Evolutionary conservation across 768 basidiomycete genomes (phyloP), one percentile per base, ranked within the genome.

Genomic region (Russula vinacea): DNA sequence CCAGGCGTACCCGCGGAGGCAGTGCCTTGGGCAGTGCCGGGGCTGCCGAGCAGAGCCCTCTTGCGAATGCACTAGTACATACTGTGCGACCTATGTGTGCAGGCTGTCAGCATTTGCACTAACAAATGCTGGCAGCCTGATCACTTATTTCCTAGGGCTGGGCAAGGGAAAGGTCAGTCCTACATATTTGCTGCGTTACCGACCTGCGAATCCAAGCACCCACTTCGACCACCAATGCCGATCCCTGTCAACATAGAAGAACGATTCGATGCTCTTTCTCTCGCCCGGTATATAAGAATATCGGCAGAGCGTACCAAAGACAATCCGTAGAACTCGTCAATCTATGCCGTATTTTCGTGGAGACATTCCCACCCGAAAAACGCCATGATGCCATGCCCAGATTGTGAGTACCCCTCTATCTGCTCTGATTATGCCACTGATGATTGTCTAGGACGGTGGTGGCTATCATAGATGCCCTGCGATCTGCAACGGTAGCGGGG

Each of bases 281-380:
- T 66, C 24, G 29, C 45, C 6, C 58, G n/a, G 45, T 50, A 60
- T 7, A 59, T 47, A 64, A 47, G 58, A 64, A 59, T 19, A 40
- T 64, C 22, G 63, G 63, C 52, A 47, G 52, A 24, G 57, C 52
- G 7, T 59, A 64, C 35, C 40, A 52, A 52, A 54, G 37, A 35
- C 57, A 58, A 7, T 51, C 62, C 13, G 16, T 47, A 42, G 57
- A 64, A 13, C n/a, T 64, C 17, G 54, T 62, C 8, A 45, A 42
- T 19, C n/a, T 58, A 11, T 66, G 62, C 45, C 56, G 62, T 39
- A 37, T 11, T 16, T 64, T 64, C 52, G 35, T 49, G 22, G 42
- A 63, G 50, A 57, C 4, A 35, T 52, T 50, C 17, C 39, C 56
- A 2, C 42, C 44, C 0, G 35, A 14, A 17, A 13, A n/a, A n/a